These are phyloP conservation scores for Diaporthe aspalathi DNA, from an alignment of 2,329 filamentous ascomycete species.

Conservation along the genomic window DNA sequence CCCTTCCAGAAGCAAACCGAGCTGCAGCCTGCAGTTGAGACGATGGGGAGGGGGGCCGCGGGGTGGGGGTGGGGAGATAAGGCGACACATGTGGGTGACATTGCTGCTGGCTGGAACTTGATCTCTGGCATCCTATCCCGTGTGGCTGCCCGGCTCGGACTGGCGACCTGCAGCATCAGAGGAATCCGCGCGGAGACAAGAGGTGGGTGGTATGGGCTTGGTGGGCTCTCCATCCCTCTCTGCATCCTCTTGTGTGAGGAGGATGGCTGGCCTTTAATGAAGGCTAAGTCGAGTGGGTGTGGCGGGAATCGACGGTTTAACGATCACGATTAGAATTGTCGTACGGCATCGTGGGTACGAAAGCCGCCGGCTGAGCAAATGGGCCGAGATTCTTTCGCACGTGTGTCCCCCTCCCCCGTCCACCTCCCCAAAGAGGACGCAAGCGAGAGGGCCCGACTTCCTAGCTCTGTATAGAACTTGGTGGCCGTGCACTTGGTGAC, in stretches of 20 bases:
- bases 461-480: too few species aligned
- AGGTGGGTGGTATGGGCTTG: background rate
- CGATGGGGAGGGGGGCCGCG: background rate
- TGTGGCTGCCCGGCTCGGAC: slow-evolving; percentile 15
- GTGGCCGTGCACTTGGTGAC: too few species aligned
- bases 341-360: slow-evolving; percentile 17
- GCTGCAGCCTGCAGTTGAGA: slow-evolving; percentile 1
- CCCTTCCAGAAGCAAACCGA: slow-evolving; percentile 30
- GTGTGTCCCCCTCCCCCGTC: background rate
- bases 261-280: slow-evolving; percentile 23
- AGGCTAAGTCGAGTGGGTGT: slow-evolving; percentile 25
- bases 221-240: background rate
- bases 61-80: slow-evolving; percentile 25
- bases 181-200: background rate
- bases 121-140: background rate
- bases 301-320: slow-evolving; percentile 33
- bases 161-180: background rate
- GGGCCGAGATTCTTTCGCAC: slow-evolving; percentile 6
- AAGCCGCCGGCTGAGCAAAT: background rate
- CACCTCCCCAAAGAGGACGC: background rate
- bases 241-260: background rate
- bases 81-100: slow-evolving; percentile 19
- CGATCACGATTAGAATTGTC: background rate
- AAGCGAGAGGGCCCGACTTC: background rate
- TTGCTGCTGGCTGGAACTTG: slow-evolving; percentile 16